A percentile compares a stretch with the other conserved stretches of the same genome.
phyloP scores from a whole-genome alignment of 2,329 filamentous ascomycete genomes.

The Talaromyces verruculosus region DNA sequence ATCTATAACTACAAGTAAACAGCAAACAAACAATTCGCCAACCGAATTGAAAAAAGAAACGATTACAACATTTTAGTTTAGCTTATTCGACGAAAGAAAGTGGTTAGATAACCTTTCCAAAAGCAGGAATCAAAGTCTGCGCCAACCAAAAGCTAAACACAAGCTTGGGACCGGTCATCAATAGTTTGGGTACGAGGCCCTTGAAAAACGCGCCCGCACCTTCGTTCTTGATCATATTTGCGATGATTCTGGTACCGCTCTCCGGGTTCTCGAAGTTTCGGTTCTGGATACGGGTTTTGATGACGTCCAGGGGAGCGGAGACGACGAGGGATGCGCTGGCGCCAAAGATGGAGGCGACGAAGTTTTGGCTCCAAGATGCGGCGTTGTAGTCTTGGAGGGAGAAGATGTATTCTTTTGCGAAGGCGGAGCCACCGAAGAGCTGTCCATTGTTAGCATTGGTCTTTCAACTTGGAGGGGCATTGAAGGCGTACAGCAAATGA shows the following conservation, averaged over 20 bases:
- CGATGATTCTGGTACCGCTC: constrained; percentile 85
- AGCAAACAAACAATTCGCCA: constrained; percentile 11
- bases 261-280: constrained; percentile 98
- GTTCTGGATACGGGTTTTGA: constrained; percentile 98
- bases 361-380: constrained; percentile 93
- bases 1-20: constrained; percentile 5
- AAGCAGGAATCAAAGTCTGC: constrained; percentile 94
- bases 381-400: constrained; percentile 90
- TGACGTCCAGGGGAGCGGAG: constrained; percentile 93
- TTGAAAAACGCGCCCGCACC: constrained; percentile 91
- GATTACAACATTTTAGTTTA: neutral
- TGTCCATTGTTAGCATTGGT: constrained; percentile 38
- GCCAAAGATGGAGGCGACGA: constrained; percentile 91
- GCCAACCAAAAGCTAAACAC: constrained; percentile 99
- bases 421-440: constrained; percentile 96
- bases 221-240: constrained; percentile 91
- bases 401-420: constrained; percentile 96
- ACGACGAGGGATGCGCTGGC: constrained; percentile 93
- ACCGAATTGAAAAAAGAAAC: neutral
- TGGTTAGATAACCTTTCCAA: constrained; percentile 64
- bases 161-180: constrained; percentile 98
- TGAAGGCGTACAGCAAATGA: constrained; percentile 77
- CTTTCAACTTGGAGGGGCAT: neutral
- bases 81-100: neutral
- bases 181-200: constrained; percentile 90